Base-by-base conservation (phyloP, 1,139 yeast genomes). In the Candida tunisiensis region DNA sequence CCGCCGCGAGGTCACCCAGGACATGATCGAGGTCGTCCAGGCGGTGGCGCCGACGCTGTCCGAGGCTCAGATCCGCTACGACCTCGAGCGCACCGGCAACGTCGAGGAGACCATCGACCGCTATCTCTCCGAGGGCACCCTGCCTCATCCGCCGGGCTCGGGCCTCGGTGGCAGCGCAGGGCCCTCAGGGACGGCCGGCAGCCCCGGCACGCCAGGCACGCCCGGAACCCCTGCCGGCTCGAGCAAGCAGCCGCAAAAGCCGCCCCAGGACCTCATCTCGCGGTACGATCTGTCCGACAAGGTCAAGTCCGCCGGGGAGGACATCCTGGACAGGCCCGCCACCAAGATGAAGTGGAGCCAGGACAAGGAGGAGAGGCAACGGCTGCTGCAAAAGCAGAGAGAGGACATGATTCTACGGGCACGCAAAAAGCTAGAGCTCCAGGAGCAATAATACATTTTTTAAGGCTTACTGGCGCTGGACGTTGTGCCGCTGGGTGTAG, bases 1-100 rank as follows among this genome's bases (percentile, higher is more conserved):
- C 21, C 55, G 66, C 30, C 66, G 93, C 30, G 62, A 57, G 3
- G 77, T 78, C n/a, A 75, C 82, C 3, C 65, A 62, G 8, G 72
- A 68, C 35, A 85, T 85, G 96, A 62, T 85, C 26, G 91, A 78
- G 38, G 74, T 79, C 1, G 95, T 85, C 1, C 80, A 73, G 40
- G 69, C 83, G 16, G 60, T 85, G 35, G 93, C 83, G 0, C 95
- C 96, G 2, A 60, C 61, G 19, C 55, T 80, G 27, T 59, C 79
- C 0, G 62, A 54, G 6, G 78, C 65, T n/a, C 92, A 79, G 47
- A 80, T 85, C 29, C 34, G 53, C 16, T 47, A 36, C 30, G 55
- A 50, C 29, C 43, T 66, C 29, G 66, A 70, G 41, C 60, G 68
- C 30, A 65, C 85, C 0, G 92, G 93, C 0, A 71, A 77, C 3